These are phyloP conservation scores for Cladosporium sp. DNA, from an alignment of 2,329 filamentous ascomycete species.

Conservation along the genomic window DNA sequence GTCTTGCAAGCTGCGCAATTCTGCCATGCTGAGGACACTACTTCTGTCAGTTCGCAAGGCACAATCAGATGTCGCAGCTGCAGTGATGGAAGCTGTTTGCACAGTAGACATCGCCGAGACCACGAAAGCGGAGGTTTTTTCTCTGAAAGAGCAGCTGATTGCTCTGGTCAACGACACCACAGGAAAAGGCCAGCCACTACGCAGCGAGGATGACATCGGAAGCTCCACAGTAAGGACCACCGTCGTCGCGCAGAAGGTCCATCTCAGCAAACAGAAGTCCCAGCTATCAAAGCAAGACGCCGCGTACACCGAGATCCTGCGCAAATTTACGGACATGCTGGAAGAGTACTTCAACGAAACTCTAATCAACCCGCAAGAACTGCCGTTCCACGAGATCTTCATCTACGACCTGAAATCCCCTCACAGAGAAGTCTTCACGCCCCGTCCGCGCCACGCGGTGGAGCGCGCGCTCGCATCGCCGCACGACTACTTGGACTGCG, in stretches of 20 bases:
- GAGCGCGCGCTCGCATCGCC: slow-evolving; percentile 69
- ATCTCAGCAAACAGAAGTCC: slow-evolving; percentile 71
- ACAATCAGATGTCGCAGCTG: slow-evolving; percentile 50
- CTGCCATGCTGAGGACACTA: slow-evolving; percentile 50
- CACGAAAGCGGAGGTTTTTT: slow-evolving; percentile 7
- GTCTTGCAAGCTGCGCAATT: slow-evolving; percentile 50
- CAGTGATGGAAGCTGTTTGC: slow-evolving; percentile 32
- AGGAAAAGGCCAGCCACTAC: slow-evolving; percentile 42
- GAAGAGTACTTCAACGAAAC: slow-evolving; percentile 42
- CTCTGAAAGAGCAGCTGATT: slow-evolving; percentile 18
- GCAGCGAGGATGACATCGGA: slow-evolving; percentile 71
- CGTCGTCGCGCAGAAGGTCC: slow-evolving; percentile 75
- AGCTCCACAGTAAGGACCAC: slow-evolving; percentile 69
- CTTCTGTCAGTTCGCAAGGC: slow-evolving; percentile 58
- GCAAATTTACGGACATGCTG: slow-evolving; percentile 51
- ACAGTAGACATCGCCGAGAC: not conserved
- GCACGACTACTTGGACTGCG: slow-evolving; percentile 72
- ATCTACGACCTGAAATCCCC: slow-evolving; percentile 69
- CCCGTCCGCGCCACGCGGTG: slow-evolving; percentile 64
- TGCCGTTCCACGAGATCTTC: slow-evolving; percentile 68
- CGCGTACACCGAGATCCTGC: slow-evolving; percentile 63
- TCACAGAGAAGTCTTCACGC: slow-evolving; percentile 69
- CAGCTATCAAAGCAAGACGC: slow-evolving; percentile 67
- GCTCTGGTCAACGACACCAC: slow-evolving; percentile 18
- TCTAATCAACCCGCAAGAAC: slow-evolving; percentile 46